Base-by-base conservation (phyloP, 176 grass and related monocot genomes). In the Melocanna baccifera region DNA sequence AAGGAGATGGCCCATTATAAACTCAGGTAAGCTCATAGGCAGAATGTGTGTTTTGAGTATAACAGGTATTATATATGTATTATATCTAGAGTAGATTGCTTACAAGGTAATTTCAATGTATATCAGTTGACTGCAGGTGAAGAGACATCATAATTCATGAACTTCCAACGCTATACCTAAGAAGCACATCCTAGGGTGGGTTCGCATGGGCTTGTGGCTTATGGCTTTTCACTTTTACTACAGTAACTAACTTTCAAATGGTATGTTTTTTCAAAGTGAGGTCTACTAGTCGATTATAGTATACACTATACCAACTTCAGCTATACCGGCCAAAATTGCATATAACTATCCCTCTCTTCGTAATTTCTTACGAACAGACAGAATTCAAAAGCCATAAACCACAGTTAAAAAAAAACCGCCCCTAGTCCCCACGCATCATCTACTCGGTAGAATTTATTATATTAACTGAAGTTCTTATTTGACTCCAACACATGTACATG, bases 1-100 rank as follows among this genome's bases (percentile, higher is more conserved):
- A 69, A 36, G 28, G 26, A 65, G 29, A 76, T 65, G 62, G 13
- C 25, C 28, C 62, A 80, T 80, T 61, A 67, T 66, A 80, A 67
- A 80, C 46, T 52, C 12, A 67, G 46, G 77, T 67, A 30, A 64
- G 42, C 28, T 66, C 61, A 48, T 79, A 79, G 28, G 76, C 59
- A 65, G 55, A 15, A 62, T 40, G 12, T 30, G 76, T 18, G 62
- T 64, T 64, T 26, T 30, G 13, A 32, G 14, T 34, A 32, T 12
- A 40, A 75, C 55, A 77, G 56, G 53, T 12, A 77, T 41, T 16
- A 59, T 1, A n/a, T 16, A 40, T 42, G 6, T 42, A 59, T 22
- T 55, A 34, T 76, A 76, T 23, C 20, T 59, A 76, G 20, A 59
- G 20, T n/a, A 58, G 12, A 76, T 36, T 57, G 20, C 18, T 36